Evolutionary conservation across 176 grass and related monocot species (phyloP), one percentile per base, ranked within the genome.

Genomic region (Avena eriantha): DNA sequence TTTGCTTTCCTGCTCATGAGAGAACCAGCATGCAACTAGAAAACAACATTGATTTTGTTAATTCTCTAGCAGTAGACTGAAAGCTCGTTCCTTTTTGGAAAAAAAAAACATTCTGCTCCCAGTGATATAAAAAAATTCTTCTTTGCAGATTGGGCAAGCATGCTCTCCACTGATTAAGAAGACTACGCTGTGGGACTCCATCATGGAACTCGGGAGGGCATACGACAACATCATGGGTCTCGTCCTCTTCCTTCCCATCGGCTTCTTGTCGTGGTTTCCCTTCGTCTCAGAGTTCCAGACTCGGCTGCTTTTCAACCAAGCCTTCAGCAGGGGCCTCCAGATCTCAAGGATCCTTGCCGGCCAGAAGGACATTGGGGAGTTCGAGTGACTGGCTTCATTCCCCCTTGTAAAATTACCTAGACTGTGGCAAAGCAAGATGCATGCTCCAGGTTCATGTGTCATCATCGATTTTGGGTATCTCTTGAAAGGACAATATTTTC

Each of bases 241-340:
- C 59, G 0, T 94, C 56, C 71, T 99, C 81, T 99, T 99, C 80
- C 56, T 92, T 82, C 97, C 97, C 3, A 93, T 97, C 3, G 94
- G 77, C 18, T 88, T 97, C 63, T 90, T 99, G 49, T 94, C 97
- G 0, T 99, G 97, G 97, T 99, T 99, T 58, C 97, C 97, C 71
- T 99, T 99, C 3, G 93, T 99, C 57, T 99, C 97, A 0, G 97
- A 97, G 74, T 99, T 99, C 86, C 97, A 99, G 87, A 93, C 97
- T 0, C 89, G 97, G 10, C 69, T 99, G 71, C 87, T 99, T 11
- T 99, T 99, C 90, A 99, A 99, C 80, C 94, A 99, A 64, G 97
- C 97, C 15, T 99, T 99, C 73, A 99, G 94, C 83, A 58, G 97
- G 53, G 97, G 97, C 46, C 88, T 99, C 51, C 94, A 99, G 47